phyloP scores from a whole-genome alignment of 352 stramenopile species.

The Pilasporangium apinafurcum region DNA sequence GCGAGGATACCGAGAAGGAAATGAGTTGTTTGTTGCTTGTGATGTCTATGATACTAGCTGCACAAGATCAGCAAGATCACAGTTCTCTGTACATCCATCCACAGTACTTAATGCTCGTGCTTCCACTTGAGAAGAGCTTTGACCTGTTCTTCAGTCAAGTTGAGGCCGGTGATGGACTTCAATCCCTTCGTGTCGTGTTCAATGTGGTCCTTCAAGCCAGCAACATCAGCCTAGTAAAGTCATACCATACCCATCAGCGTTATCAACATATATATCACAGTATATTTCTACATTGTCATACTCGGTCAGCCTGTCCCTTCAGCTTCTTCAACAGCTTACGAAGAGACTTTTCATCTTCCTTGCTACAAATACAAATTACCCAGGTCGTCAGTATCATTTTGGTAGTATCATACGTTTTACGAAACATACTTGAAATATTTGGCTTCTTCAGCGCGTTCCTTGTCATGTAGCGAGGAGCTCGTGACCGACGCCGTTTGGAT shows the following conservation, averaged over 20 bases:
- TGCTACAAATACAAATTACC: slow-evolving; percentile 37
- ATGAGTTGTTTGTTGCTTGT: no score
- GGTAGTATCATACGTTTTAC: background rate
- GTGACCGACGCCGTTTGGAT: slow-evolving; percentile 41
- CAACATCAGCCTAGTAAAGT: slow-evolving; percentile 29
- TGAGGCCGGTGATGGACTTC: slow-evolving; percentile 51
- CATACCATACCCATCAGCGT: background rate
- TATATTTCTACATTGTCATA: slow-evolving; percentile 4
- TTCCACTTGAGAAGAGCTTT: slow-evolving; percentile 86
- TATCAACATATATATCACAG: background rate
- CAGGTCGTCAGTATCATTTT: no score
- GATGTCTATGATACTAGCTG: no score
- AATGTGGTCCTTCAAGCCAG: slow-evolving; percentile 64
- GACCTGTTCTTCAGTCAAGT: slow-evolving; percentile 62
- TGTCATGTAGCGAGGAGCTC: slow-evolving; percentile 37
- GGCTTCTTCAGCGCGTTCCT: slow-evolving; percentile 71
- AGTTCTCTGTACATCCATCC: background rate
- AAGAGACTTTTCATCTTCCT: slow-evolving; percentile 82
- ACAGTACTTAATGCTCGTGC: slow-evolving; percentile 67
- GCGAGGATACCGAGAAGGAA: no score
- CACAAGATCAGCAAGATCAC: no score
- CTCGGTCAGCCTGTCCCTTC: slow-evolving; percentile 71
- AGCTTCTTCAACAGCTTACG: slow-evolving; percentile 86
- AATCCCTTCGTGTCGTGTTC: slow-evolving; percentile 73
- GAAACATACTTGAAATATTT: slow-evolving; percentile 81